Evolutionary conservation across 106 monocot genomes (phyloP).

Genomic region (Dendrobium officinale): DNA sequence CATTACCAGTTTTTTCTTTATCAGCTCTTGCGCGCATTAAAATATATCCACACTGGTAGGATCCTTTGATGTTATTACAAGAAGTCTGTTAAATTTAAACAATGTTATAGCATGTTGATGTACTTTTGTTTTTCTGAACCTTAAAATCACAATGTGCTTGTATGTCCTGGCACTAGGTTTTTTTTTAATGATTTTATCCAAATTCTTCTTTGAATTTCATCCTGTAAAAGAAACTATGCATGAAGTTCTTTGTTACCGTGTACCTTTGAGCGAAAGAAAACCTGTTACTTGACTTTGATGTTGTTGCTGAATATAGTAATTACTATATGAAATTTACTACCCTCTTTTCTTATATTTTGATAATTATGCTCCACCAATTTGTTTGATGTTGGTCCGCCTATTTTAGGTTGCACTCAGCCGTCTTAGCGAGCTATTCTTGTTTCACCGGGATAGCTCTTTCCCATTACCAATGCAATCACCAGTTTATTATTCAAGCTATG

Average conservation of each 20-base stretch:
- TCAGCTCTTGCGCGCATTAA: constrained; percentile 33
- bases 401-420: neutral
- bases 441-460: neutral
- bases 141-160: neutral
- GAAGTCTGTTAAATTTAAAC: neutral
- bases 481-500: neutral
- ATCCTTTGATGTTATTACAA: neutral
- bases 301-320: neutral
- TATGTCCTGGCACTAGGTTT: neutral
- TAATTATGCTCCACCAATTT: neutral
- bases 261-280: neutral
- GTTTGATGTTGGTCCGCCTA: neutral
- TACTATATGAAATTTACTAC: neutral
- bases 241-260: neutral
- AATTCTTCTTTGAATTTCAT: neutral
- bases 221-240: neutral
- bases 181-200: neutral
- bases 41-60: constrained; percentile 40
- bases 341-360: neutral
- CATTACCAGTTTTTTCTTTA: constrained; percentile 46
- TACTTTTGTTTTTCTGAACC: neutral
- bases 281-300: neutral
- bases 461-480: neutral
- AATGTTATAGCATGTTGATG: neutral
- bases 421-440: neutral